Conservation (phyloP, 2,329 filamentous ascomycete species). For the Fusarium caatingaense region DNA sequence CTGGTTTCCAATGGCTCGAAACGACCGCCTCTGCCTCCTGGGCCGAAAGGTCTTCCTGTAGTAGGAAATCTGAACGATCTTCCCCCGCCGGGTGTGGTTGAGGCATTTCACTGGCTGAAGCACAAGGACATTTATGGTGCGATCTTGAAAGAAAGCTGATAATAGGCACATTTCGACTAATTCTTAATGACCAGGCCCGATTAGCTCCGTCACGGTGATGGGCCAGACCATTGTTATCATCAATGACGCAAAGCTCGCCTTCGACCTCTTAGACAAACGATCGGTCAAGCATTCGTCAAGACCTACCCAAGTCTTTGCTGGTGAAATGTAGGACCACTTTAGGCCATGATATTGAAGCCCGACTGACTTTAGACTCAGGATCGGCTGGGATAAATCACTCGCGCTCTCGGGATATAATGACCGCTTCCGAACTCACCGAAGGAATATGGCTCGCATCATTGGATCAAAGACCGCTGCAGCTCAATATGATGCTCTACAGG, state of each 20-base stretch:
- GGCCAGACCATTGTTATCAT: constrained; percentile 57
- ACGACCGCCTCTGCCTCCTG: constrained; percentile 19
- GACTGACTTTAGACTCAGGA: neutral
- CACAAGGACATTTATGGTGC: constrained; percentile 32
- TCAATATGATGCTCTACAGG: constrained; percentile 56
- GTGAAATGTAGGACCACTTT: constrained; percentile 23
- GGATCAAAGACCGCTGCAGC: constrained; percentile 55
- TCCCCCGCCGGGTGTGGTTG: constrained; percentile 11
- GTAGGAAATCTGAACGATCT: constrained; percentile 31
- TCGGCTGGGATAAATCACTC: constrained; percentile 49
- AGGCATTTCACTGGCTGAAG: constrained; percentile 37
- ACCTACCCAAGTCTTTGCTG: constrained; percentile 25
- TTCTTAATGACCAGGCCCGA: constrained; percentile 55
- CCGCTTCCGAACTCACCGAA: constrained; percentile 56
- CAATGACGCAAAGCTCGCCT: constrained; percentile 51
- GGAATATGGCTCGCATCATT: constrained; percentile 57
- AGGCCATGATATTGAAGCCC: too few relatives aligned
- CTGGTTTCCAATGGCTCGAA: neutral
- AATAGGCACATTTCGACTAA: neutral
- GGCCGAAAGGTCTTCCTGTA: constrained; percentile 31
- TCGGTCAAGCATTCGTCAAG: constrained; percentile 26
- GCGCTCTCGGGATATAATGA: constrained; percentile 52
- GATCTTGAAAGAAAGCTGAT: neutral
- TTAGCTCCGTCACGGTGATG: constrained; percentile 52
- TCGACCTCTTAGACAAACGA: constrained; percentile 51